phyloP scores from a whole-genome alignment of 345 rosid genomes.

The Pistacia vera region DNA sequence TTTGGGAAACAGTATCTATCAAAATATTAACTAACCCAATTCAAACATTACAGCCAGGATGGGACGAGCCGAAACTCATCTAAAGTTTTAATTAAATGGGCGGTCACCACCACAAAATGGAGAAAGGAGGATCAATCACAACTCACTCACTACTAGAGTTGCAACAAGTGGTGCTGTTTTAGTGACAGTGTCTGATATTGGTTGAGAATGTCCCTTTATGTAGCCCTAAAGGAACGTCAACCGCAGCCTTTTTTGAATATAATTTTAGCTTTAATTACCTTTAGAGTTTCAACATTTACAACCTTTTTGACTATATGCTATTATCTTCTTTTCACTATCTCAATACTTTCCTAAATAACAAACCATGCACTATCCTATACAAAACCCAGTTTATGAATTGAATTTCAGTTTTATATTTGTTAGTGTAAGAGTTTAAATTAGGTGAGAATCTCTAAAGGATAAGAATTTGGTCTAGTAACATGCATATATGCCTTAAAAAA shows the following conservation, averaged over 20 bases:
- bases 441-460: too few relatives aligned
- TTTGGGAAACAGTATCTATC: background rate
- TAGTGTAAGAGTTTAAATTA: too few relatives aligned
- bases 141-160: background rate
- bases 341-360: background rate
- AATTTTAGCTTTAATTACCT: background rate
- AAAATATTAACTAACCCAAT: slow-evolving; percentile 3
- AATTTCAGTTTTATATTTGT: too few relatives aligned
- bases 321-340: background rate
- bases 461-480: too few relatives aligned
- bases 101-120: slow-evolving; percentile 1
- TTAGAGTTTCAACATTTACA: background rate
- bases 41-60: background rate
- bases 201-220: slow-evolving; percentile 20
- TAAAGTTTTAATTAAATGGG: background rate
- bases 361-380: background rate
- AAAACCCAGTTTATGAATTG: background rate
- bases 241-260: slow-evolving; percentile 40
- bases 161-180: background rate
- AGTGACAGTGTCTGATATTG: slow-evolving; percentile 13
- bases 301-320: slow-evolving; percentile 14
- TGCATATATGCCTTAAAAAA: too few relatives aligned
- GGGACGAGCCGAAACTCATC: background rate
- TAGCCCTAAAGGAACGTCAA: slow-evolving; percentile 9
- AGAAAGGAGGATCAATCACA: background rate